Evolutionary conservation across 176 grass and related monocot genomes (phyloP).

Genomic region (Elymus sibiricus): DNA sequence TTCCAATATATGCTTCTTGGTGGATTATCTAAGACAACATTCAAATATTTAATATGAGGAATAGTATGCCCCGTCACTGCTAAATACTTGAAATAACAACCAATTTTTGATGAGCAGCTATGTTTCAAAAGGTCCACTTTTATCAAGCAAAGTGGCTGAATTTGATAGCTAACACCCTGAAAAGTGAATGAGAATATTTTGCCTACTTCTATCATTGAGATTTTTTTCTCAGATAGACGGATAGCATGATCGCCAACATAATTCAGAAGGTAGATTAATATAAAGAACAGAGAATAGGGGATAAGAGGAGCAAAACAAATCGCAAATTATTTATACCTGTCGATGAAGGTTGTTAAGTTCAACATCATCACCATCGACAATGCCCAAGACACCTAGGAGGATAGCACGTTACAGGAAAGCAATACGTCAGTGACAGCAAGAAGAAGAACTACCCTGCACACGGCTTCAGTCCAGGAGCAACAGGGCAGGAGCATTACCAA

Average conservation of each 20-base stretch:
- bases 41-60: constrained; percentile 4
- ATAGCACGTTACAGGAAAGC: not conserved
- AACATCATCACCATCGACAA: constrained; percentile 90
- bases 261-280: not conserved
- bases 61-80: not conserved
- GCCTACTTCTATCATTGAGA: not conserved
- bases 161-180: not conserved
- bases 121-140: not conserved
- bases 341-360: constrained; percentile 93
- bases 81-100: not conserved
- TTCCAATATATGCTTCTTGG: constrained; percentile 74
- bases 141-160: not conserved
- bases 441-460: not conserved
- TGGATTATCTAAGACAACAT: constrained; percentile 79
- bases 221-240: not conserved
- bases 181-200: not conserved
- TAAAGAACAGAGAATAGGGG: not conserved
- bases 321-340: constrained; percentile 46
- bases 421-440: not conserved
- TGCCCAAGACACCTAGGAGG: constrained; percentile 77
- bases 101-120: not conserved
- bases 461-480: not conserved
- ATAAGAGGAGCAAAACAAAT: constrained; percentile 2
- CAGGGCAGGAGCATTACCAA: constrained; percentile 54
- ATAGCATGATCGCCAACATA: not conserved